Percentiles rank a stretch among this genome's conserved stretches.
Conservation (phyloP, 257 asterid genomes). For the Lycium ferocissimum region DNA sequence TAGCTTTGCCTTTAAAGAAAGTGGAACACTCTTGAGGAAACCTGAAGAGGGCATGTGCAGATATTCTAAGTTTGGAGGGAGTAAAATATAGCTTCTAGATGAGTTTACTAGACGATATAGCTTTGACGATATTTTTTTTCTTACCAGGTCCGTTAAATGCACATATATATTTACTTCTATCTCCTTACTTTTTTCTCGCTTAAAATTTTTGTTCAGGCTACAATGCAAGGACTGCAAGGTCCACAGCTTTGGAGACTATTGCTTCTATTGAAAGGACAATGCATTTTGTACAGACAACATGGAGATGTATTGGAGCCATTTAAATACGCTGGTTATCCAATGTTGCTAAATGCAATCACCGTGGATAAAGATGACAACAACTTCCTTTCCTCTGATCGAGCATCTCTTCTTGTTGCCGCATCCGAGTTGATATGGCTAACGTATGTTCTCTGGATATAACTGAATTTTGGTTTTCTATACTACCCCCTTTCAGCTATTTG, state of each 20-base stretch:
- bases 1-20: conserved; percentile 6
- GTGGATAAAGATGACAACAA: conserved; percentile 88
- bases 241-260: conserved; percentile 96
- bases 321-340: conserved; percentile 97
- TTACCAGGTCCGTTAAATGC: background rate
- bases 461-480: conserved; percentile 18
- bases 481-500: conserved; percentile 19
- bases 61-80: conserved; percentile 9
- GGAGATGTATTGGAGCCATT: conserved; percentile 88
- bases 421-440: conserved; percentile 99
- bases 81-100: background rate
- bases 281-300: conserved; percentile 89
- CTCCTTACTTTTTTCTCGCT: conserved; percentile 6
- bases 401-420: conserved; percentile 89
- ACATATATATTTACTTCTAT: background rate
- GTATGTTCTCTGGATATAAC: conserved; percentile 49
- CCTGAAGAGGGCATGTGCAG: conserved; percentile 24
- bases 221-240: conserved; percentile 98
- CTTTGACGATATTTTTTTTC: background rate
- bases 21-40: conserved; percentile 10
- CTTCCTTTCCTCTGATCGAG: conserved; percentile 92
- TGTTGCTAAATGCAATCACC: conserved; percentile 91
- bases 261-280: conserved; percentile 91
- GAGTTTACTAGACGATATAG: background rate
- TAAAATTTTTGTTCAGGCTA: conserved; percentile 54